Conservation (phyloP, 176 grass and related monocot genomes). For the Hyparrhenia diplandra region DNA sequence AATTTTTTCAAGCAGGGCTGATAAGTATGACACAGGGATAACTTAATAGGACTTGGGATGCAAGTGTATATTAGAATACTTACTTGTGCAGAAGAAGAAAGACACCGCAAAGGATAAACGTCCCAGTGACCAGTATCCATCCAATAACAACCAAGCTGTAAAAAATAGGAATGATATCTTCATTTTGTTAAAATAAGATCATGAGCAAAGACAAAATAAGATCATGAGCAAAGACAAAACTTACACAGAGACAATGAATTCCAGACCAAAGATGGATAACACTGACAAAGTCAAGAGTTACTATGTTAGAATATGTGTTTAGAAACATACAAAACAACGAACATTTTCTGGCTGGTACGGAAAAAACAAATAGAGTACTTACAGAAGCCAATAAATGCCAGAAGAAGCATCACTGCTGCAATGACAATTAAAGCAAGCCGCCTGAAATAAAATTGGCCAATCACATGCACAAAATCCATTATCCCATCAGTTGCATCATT, state of each 20-base stretch:
- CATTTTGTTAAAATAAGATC: neutral
- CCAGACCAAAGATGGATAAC: constrained; percentile 70
- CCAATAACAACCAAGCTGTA: constrained; percentile 76
- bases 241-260: constrained; percentile 80
- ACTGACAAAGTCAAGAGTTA: constrained; percentile 50
- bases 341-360: neutral
- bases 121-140: constrained; percentile 93
- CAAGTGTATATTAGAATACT: constrained; percentile 16
- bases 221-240: constrained; percentile 29
- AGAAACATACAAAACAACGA: neutral
- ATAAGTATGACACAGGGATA: neutral
- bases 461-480: neutral
- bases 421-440: constrained; percentile 62
- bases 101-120: constrained; percentile 85
- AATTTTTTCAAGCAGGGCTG: neutral
- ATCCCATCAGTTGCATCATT: neutral
- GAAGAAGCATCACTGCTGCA: constrained; percentile 76
- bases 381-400: constrained; percentile 94
- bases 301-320: constrained; percentile 31
- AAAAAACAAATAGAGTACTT: constrained; percentile 28
- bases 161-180: neutral
- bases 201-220: too few relatives aligned
- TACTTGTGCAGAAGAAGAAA: constrained; percentile 98
- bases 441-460: constrained; percentile 40
- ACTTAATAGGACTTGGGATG: neutral